Evolutionary conservation across 2,329 filamentous ascomycete species (phyloP), one percentile per base, ranked within the genome.

Genomic region (Mycosphaerella sp.): DNA sequence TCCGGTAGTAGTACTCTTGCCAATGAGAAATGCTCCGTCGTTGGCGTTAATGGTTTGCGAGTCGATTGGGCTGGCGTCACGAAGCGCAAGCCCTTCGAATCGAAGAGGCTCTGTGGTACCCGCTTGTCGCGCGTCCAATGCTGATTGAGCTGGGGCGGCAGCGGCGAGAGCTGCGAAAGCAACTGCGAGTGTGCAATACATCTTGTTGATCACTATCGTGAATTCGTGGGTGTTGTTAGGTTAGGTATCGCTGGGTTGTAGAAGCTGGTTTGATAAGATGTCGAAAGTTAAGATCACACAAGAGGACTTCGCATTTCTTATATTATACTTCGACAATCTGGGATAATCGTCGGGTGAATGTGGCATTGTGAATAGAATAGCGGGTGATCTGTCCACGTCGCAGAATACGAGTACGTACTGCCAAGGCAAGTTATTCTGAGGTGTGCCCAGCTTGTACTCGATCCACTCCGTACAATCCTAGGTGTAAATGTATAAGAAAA

Each of bases 1-100:
- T 56, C 63, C 66, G 34, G 59, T 54, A 12, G 58, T 44, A 5
- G 65, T 60, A 16, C 55, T 44, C 30, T 62, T 61, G 56, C 59
- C 57, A 47, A 67, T 53, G 47, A 54, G 61, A 60, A 68, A 56
- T 18, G 41, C 28, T 6, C 51, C 45, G 18, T 43, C 49, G 32
- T 50, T 58, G 42, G 65, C 66, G 41, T 60, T 55, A 42, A 67
- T 45, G 32, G 46, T 32, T 25, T 41, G 49, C 41, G 59, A 53
- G 52, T 64, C 56, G 56, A 66, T 63, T 18, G 61, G 58, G 9
- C 59, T 57, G 37, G 41, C 60, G 13, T 56, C 59, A 49, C 52
- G 53, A 34, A 54, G 52, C 42, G 61, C 54, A 12, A 57, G 52
- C 21, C 62, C 57, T 46, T 50, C 43, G 55, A 62, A 64, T 50